Percentiles rank a stretch among this genome's conserved stretches.
Evolutionary conservation across 805 yeast genomes (phyloP).

Genomic region (Sugiyamaella smithiae): DNA sequence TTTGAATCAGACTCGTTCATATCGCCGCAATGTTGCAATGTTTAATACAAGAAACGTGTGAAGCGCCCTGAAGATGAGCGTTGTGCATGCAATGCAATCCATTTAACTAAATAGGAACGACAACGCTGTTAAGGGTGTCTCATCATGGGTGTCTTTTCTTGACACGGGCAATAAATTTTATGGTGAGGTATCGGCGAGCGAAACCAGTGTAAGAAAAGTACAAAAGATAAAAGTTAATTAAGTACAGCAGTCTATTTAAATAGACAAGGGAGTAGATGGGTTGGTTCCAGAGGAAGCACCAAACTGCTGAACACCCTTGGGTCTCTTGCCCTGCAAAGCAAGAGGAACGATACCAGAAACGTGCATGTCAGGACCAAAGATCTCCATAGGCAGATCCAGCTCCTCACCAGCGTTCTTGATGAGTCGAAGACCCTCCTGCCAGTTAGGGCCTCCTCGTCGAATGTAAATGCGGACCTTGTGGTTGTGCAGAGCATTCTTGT

Average conservation of each 20-base stretch:
- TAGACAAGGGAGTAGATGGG: slow-evolving; percentile 29
- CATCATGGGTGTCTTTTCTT: too few relatives aligned
- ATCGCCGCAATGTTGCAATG: slow-evolving; percentile 1
- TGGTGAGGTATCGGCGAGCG: too few relatives aligned
- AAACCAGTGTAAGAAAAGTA: too few relatives aligned
- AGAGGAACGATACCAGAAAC: slow-evolving; percentile 47
- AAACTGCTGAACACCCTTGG: slow-evolving; percentile 39
- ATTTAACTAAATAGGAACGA: too few relatives aligned
- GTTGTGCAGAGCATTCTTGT: slow-evolving; percentile 35
- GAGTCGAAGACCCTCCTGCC: slow-evolving; percentile 48
- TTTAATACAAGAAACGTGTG: too few relatives aligned
- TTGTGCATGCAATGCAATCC: too few relatives aligned
- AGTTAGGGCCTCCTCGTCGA: slow-evolving; percentile 48
- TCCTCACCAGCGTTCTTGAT: slow-evolving; percentile 45
- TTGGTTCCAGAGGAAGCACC: slow-evolving; percentile 34
- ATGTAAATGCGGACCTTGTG: slow-evolving; percentile 44
- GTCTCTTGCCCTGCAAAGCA: slow-evolving; percentile 41
- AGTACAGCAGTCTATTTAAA: slow-evolving; percentile 17
- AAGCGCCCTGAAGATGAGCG: too few relatives aligned
- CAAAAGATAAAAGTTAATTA: too few relatives aligned
- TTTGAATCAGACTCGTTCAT: not conserved
- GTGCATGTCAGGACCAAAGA: slow-evolving; percentile 51
- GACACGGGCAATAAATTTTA: too few relatives aligned
- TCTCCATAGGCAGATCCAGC: slow-evolving; percentile 45
- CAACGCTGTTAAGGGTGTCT: too few relatives aligned